phyloP scores from a whole-genome alignment of 129 eudicot genomes.

The Escallonia herrerae region DNA sequence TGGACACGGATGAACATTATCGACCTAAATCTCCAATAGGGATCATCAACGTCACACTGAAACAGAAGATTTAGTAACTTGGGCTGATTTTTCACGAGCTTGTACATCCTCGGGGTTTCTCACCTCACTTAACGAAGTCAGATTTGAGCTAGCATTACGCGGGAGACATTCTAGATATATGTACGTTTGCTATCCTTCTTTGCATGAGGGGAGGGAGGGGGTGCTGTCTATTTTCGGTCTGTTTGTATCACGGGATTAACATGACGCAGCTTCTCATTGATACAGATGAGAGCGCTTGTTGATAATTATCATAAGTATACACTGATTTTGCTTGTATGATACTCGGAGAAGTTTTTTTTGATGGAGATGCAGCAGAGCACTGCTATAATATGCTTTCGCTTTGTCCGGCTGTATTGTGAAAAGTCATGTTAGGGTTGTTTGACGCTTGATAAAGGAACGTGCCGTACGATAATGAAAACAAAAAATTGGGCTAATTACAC shows the following conservation, averaged over 20 bases:
- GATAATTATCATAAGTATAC: too few relatives aligned
- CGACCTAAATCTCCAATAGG: constrained; percentile 78
- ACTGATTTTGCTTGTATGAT: too few relatives aligned
- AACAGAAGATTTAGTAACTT: constrained; percentile 42
- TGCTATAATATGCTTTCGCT: not conserved
- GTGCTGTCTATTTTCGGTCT: not conserved
- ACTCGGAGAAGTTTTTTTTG: not conserved
- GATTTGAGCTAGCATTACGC: not conserved
- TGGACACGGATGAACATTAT: constrained; percentile 80
- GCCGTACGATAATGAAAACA: too few relatives aligned
- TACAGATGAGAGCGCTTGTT: too few relatives aligned
- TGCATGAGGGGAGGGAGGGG: not conserved
- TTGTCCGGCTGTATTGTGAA: too few relatives aligned
- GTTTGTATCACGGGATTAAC: not conserved
- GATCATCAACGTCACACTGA: constrained; percentile 59
- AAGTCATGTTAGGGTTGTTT: too few relatives aligned
- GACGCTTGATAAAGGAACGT: too few relatives aligned
- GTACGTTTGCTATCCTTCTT: not conserved
- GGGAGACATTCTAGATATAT: not conserved
- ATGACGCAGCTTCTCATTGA: not conserved
- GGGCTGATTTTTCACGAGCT: not conserved
- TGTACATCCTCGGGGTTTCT: constrained; percentile 2
- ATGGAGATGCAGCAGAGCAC: not conserved
- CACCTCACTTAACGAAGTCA: too few relatives aligned
- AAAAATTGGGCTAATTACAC: too few relatives aligned